phyloP scores from a whole-genome alignment of 2,329 filamentous ascomycete genomes.

The Arthroderma uncinatum region DNA sequence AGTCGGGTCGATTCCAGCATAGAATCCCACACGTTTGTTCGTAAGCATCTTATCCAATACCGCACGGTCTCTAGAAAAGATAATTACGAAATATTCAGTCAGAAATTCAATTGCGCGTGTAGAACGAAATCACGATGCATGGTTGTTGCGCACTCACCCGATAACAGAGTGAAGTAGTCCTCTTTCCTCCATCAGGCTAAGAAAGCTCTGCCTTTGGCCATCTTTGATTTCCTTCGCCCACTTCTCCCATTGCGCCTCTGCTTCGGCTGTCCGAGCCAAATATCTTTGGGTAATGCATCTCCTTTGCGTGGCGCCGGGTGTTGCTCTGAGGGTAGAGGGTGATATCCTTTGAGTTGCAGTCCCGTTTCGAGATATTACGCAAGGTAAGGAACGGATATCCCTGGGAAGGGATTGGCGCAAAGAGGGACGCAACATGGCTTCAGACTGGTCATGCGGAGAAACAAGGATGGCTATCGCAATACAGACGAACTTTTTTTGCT shows the following conservation, averaged over 20 bases:
- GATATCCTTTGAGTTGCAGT: not conserved
- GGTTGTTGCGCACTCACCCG: slow-evolving; percentile 19
- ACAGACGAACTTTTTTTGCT: not conserved
- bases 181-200: slow-evolving; percentile 36
- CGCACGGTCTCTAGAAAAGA: slow-evolving; percentile 29
- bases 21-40: slow-evolving; percentile 37
- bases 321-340: not conserved
- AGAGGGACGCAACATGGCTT: not conserved
- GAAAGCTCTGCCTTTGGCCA: slow-evolving; percentile 35
- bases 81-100: not conserved
- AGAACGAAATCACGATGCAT: not conserved
- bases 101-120: not conserved
- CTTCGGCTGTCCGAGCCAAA: slow-evolving; percentile 30
- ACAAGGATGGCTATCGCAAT: not conserved
- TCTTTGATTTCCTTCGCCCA: slow-evolving; percentile 34
- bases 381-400: not conserved
- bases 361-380: not conserved
- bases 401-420: not conserved
- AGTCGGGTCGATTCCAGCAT: slow-evolving; percentile 41
- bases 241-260: slow-evolving; percentile 30
- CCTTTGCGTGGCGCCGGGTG: slow-evolving; percentile 2
- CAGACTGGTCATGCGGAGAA: not conserved
- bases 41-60: slow-evolving; percentile 35
- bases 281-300: slow-evolving; percentile 31
- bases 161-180: slow-evolving; percentile 38